Percentiles rank a stretch among this genome's conserved stretches.
Evolutionary conservation across 2,329 filamentous ascomycete genomes (phyloP).

Genomic region (Bipolaris victoriae): DNA sequence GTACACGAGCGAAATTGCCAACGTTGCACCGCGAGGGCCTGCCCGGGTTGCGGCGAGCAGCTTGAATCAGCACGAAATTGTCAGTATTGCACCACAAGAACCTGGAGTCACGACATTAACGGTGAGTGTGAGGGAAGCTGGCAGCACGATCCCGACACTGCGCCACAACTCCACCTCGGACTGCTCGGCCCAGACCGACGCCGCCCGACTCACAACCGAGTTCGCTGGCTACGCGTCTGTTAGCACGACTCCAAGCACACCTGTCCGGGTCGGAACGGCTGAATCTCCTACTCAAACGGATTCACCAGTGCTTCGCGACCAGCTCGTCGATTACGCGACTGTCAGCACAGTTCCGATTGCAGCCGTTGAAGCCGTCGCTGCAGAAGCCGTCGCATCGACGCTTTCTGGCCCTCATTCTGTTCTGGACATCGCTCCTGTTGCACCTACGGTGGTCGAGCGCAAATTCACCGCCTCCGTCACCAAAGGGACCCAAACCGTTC

Average conservation of each 20-base stretch:
- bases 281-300: constrained; percentile 14
- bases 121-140: constrained; percentile 6
- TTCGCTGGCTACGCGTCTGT: background rate
- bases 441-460: background rate
- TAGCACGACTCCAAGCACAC: background rate
- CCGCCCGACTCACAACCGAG: constrained; percentile 3
- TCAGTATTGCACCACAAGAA: constrained; percentile 1
- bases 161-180: constrained; percentile 1
- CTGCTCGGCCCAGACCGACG: constrained; percentile 13
- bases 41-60: background rate
- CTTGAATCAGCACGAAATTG: background rate
- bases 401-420: background rate
- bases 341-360: constrained; percentile 3
- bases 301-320: constrained; percentile 3
- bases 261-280: background rate
- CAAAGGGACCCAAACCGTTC: constrained; percentile 6
- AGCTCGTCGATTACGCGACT: constrained; percentile 3
- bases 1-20: background rate
- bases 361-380: background rate
- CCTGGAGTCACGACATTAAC: background rate
- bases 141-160: constrained; percentile 7
- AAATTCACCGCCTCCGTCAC: background rate
- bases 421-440: constrained; percentile 4
- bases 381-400: background rate
- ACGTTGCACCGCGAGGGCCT: background rate